Base-by-base conservation (phyloP, 2,329 filamentous ascomycete genomes). In the Sarocladiaceae sp. region DNA sequence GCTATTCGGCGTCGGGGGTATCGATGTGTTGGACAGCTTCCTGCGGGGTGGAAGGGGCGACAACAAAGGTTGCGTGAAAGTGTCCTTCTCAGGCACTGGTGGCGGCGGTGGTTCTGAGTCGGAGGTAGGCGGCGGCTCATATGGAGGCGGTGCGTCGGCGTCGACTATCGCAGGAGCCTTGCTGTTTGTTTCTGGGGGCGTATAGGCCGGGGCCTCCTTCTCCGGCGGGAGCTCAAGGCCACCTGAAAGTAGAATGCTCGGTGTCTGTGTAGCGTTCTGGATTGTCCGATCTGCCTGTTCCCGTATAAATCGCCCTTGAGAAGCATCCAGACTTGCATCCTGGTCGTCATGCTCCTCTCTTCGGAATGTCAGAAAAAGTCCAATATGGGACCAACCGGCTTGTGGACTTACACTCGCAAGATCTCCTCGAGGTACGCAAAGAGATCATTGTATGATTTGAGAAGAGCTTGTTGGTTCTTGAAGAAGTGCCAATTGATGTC, bases 401-500 rank as follows among this genome's bases (percentile, higher is more conserved):
- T 31, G 12, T n/a, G n/a, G n/a, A 57, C 60, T 55, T 54, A 66
- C 64, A 62, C 47, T 13, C 52, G 52, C 22, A 65, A 56, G 5
- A 61, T 33, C 1, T 60, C 58, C 5, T 52, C 54, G 4, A 60
- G 59, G 4, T 58, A 58, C 1, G 51, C 52, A 54, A 69, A 62
- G 2, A 67, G 18, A 4, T 59, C 56, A 7, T 55, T 56, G 54
- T 62, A 64, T 4, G 61, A 54, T 22, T 55, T 50, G 3, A 67
- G 50, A 2, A 59, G 54, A 25, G 61, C 54, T 25, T 57, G 55
- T 10, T 66, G 61, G 15, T 57, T 58, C 7, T 49, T 26, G 23
- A 69, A 29, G 54, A 64, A 63, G 8, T 58, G 57, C 22, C 55
- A 53, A 51, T 67, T 61, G 20, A 67, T 13, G 12, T 54, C 48